Percentiles rank a stretch among this genome's conserved stretches.
Conservation (phyloP, 1,139 yeast species). For the Pichia sp. region DNA sequence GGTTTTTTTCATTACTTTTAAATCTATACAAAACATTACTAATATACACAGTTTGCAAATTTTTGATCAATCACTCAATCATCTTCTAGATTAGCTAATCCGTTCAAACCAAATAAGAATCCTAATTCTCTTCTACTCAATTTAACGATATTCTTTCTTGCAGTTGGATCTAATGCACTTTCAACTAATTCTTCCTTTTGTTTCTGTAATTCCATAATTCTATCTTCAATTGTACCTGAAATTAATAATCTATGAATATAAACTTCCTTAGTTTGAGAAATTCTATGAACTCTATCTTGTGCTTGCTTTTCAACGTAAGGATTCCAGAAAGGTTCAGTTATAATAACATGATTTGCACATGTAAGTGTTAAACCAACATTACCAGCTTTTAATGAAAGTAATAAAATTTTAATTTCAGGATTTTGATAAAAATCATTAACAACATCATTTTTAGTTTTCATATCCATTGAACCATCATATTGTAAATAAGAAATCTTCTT, state of each 20-base stretch:
- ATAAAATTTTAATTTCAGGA: slow-evolving; percentile 43
- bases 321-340: slow-evolving; percentile 95
- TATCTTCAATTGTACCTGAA: slow-evolving; percentile 69
- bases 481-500: slow-evolving; percentile 46
- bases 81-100: slow-evolving; percentile 20
- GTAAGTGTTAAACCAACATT: slow-evolving; percentile 89
- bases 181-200: slow-evolving; percentile 69
- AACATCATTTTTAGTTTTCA: slow-evolving; percentile 54
- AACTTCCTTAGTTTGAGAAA: slow-evolving; percentile 78
- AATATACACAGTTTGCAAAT: too few relatives aligned
- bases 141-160: slow-evolving; percentile 55
- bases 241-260: slow-evolving; percentile 64
- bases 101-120: slow-evolving; percentile 66
- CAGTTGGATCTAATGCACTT: slow-evolving; percentile 73
- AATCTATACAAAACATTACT: too few relatives aligned
- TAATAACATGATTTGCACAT: slow-evolving; percentile 84
- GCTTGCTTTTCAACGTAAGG: slow-evolving; percentile 96
- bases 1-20: neutral
- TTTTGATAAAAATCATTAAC: slow-evolving; percentile 60
- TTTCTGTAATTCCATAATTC: slow-evolving; percentile 71
- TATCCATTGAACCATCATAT: slow-evolving; percentile 78
- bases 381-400: slow-evolving; percentile 83
- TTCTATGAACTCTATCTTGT: slow-evolving; percentile 88
- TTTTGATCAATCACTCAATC: slow-evolving; percentile 2
- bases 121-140: slow-evolving; percentile 69